These are phyloP conservation scores for Diplodia corticola DNA, from an alignment of 2,329 filamentous ascomycete species.

Conservation along the genomic window DNA sequence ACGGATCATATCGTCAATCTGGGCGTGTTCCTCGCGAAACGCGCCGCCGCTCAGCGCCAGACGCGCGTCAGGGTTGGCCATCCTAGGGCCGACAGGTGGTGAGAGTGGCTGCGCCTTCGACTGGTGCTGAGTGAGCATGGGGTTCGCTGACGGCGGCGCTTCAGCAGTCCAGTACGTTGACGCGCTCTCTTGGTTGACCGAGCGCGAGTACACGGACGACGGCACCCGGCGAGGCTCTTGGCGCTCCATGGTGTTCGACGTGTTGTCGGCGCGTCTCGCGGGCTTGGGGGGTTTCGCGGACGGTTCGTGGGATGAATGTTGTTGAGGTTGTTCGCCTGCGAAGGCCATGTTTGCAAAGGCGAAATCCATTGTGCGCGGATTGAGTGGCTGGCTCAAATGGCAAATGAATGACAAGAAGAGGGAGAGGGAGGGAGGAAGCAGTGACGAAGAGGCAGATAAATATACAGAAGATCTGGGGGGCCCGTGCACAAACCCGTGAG, in stretches of 20 bases:
- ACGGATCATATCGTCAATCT: background rate
- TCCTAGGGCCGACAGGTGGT: too few relatives aligned
- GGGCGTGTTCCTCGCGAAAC: background rate
- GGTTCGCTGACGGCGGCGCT: background rate
- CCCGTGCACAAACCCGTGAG: background rate
- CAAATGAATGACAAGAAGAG: background rate
- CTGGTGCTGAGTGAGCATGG: background rate
- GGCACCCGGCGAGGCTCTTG: background rate
- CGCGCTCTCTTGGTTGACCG: background rate
- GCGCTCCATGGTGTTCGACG: background rate
- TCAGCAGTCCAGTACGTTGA: background rate
- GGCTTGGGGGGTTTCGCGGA: background rate
- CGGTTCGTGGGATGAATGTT: background rate
- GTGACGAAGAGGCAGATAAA: background rate
- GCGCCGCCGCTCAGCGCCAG: background rate
- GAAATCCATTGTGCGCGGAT: background rate
- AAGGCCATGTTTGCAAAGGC: background rate
- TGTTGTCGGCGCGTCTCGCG: background rate
- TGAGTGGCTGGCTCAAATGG: background rate
- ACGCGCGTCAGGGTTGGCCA: background rate
- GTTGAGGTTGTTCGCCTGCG: background rate
- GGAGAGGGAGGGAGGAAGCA: background rate
- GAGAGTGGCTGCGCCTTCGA: background rate
- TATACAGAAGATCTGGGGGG: background rate
- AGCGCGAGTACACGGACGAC: slow-evolving; percentile 3